Base-by-base conservation (phyloP, 2,329 filamentous ascomycete species). In the Epichloe sibirici region DNA sequence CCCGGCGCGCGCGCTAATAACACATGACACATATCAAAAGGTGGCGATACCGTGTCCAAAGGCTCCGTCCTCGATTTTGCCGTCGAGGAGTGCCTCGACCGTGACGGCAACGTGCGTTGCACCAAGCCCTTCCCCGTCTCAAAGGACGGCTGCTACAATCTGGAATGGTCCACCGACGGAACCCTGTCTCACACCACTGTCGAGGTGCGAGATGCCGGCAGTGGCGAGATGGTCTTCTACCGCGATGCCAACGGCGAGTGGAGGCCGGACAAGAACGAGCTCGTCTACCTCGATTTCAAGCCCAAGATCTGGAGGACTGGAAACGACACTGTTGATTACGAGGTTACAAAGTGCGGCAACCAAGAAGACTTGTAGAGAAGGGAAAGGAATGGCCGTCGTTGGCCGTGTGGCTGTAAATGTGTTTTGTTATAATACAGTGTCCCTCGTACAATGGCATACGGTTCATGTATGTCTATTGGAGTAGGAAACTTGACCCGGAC, bases 211-310 rank as follows among this genome's bases (percentile, higher is more conserved):
- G 60, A 71, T 56, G 67, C 67, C 6, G 69, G 63, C 2, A 63
- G 65, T 44, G 61, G 59, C 46, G 69, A 74, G 59, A 54, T 74
- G 13, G 71, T 74, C 5, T 74, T 63, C 57, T 74, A 73, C 55
- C 62, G 71, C 13, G 71, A 74, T 55, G 73, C 71, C 21, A 62
- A 74, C 59, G 71, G 71, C 21, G 62, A 72, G 38, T 74, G 72
- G 71, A 70, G 59, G 2, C 66, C 70, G 0, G 66, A 71, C 57
- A 73, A 73, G 65, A 62, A 62, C 9, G 71, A 73, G 64, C 61
- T 72, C 21, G 70, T 73, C 3, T 73, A 73, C 35, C 53, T 74
- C 40, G 71, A 74, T 54, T 74, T 74, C 56, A 72, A 71, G 56
- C 71, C 72, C 15, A 74, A 73, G 65, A 56, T 74, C 3, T 67